Evolutionary conservation across 768 basidiomycete species (phyloP), one percentile per base, ranked within the genome.

Genomic region (Hemileccinum rubropunctum): DNA sequence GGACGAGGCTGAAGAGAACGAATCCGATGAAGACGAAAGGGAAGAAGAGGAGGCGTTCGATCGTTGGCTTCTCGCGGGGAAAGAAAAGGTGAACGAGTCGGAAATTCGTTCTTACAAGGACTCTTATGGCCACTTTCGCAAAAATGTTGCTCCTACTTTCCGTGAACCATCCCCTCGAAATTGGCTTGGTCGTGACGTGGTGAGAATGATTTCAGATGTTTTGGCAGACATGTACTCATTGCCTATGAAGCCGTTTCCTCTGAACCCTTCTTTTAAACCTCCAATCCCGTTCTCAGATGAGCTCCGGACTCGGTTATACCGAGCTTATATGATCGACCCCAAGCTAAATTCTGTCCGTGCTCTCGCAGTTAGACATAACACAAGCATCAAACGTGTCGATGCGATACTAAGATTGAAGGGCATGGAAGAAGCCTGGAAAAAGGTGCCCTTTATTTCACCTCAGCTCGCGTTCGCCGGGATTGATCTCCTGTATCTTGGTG

Each of bases 341-440:
- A 52, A 73, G 21, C 52, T 60, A 32, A 81, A 85, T 59, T 80
- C 71, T 47, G 75, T 84, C 28, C 79, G 88, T 20, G 68, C 62
- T 10, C 75, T 93, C 11, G 78, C 89, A n/a, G 67, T 75, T 41
- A 75, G 71, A 39, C 80, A 82, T 67, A 78, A 83, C 47, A 57
- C 91, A 36, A 84, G 87, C 57, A 70, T 91, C 52, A 86, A 86
- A 65, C 87, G 93, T 38, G 75, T 94, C 17, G 84, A 91, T 45
- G 92, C 92, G 0, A 86, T 94, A 44, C 66, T 95, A 32, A 78
- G 90, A 27, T 69, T 95, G 56, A 93, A 95, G 66, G 84, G 84
- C 33, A 71, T 90, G 56, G 91, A 94, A 63, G 68, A 72, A 44
- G 70, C 76, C 45, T 88, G 83, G 86, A 70, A 73, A 62, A 81